Evolutionary conservation across 495 filamentous ascomycete genomes (phyloP).

Genomic region (Neurospora sp.): DNA sequence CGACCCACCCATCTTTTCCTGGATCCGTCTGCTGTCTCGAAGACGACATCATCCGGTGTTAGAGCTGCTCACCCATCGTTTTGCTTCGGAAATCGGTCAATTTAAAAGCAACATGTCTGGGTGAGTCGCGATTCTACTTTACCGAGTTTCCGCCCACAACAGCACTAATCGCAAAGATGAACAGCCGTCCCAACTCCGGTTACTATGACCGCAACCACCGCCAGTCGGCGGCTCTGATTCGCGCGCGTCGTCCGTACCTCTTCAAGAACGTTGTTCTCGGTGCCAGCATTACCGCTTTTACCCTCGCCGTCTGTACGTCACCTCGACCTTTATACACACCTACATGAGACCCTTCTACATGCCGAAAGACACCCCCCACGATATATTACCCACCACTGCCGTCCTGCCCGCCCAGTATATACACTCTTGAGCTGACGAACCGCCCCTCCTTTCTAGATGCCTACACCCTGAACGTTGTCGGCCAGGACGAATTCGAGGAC

Average conservation of each 20-base stretch:
- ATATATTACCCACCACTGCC: background rate
- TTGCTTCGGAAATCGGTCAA: background rate
- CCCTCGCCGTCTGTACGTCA: slow-evolving; percentile 63
- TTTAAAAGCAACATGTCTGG: slow-evolving; percentile 11
- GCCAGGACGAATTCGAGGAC: slow-evolving; percentile 97
- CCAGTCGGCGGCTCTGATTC: slow-evolving; percentile 73
- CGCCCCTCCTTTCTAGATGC: slow-evolving; percentile 47
- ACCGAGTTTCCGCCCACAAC: background rate
- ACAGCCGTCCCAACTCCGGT: slow-evolving; percentile 40
- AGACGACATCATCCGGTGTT: background rate
- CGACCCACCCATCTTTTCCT: slow-evolving; percentile 4
- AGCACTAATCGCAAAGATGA: background rate
- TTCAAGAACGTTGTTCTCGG: slow-evolving; percentile 80
- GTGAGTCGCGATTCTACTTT: slow-evolving; percentile 1
- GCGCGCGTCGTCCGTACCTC: slow-evolving; percentile 84
- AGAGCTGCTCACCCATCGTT: background rate
- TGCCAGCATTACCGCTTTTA: slow-evolving; percentile 54
- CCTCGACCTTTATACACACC: background rate
- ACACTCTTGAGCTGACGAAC: background rate
- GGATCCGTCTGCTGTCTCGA: background rate
- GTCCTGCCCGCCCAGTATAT: background rate
- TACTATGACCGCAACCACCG: slow-evolving; percentile 85
- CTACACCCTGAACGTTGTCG: slow-evolving; percentile 80
- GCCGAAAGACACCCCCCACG: background rate
- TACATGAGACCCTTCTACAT: background rate